These are phyloP conservation scores for Teunomyces gatunensis DNA, from an alignment of 805 yeast genomes.

Conservation along the genomic window DNA sequence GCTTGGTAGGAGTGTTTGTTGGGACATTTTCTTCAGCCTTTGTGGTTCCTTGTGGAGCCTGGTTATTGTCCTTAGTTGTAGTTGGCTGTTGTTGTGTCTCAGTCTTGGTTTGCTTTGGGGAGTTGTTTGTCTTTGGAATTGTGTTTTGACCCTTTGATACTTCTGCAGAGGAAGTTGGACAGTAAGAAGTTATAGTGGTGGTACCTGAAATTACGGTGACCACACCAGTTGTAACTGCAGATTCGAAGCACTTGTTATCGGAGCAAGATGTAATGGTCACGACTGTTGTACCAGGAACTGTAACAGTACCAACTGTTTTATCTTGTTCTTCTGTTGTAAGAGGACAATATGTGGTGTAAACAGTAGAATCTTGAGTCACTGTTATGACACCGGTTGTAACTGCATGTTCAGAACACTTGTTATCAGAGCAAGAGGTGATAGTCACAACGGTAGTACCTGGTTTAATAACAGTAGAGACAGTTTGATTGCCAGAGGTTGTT, in stretches of 20 bases:
- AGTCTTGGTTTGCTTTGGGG: not conserved
- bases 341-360: slow-evolving; percentile 35
- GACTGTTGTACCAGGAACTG: slow-evolving; percentile 13
- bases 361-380: slow-evolving; percentile 27
- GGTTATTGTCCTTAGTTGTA: not conserved
- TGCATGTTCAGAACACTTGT: slow-evolving; percentile 20
- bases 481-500: not conserved
- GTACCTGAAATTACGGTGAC: slow-evolving; percentile 5
- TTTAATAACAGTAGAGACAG: slow-evolving; percentile 1
- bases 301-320: not conserved
- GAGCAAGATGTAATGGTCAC: slow-evolving; percentile 30
- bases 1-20: not conserved
- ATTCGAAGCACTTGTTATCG: slow-evolving; percentile 22
- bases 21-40: not conserved
- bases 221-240: slow-evolving; percentile 8
- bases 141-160: not conserved
- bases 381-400: slow-evolving; percentile 36
- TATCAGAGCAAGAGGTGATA: slow-evolving; percentile 32
- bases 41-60: not conserved
- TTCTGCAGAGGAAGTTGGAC: slow-evolving; percentile 5
- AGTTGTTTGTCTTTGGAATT: not conserved
- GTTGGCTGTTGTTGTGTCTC: not conserved
- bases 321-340: slow-evolving; percentile 11
- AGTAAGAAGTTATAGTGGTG: slow-evolving; percentile 21
- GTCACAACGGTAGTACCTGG: slow-evolving; percentile 22